These are phyloP conservation scores for sweet orange (Citrus sinensis) DNA, from an alignment of 345 rosid genomes.

Conservation along the genomic window DVS_A1.0 CM039169.1:2631001-2631500, in stretches of 20 bases:
- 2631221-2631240: not conserved
- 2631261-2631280: not conserved
- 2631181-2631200: not conserved
- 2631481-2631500: not conserved
- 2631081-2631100: not conserved
- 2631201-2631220: not conserved
- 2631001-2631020: slow-evolving; percentile 45
- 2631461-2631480: not conserved
- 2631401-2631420: too few relatives aligned
- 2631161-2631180: not conserved
- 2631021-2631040: not conserved
- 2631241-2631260: not conserved
- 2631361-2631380: not conserved
- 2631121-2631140: not conserved
- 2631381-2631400: too few relatives aligned
- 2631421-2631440: too few relatives aligned
- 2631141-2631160: not conserved
- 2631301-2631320: not conserved
- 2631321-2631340: not conserved
- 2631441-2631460: not conserved
- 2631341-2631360: not conserved
- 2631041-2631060: not conserved
- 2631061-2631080: not conserved
- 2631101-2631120: not conserved
- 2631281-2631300: not conserved